These are phyloP conservation scores for Strobilomyces dryophilus DNA, from an alignment of 768 basidiomycete genomes.

Conservation along the genomic window DNA sequence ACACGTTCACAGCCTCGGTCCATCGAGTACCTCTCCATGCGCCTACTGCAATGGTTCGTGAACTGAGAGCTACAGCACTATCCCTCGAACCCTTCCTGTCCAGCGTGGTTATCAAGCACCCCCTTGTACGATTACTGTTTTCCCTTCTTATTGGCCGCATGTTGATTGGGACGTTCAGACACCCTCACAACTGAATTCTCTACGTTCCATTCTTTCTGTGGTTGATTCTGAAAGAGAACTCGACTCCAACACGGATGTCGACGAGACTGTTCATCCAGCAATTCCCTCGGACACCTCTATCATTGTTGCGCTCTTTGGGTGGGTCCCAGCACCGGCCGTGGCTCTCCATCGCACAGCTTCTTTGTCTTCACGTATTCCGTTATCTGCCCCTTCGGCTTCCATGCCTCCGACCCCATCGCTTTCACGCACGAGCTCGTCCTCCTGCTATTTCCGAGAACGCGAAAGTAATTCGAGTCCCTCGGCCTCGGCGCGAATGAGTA, in stretches of 20 bases:
- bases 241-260: conserved; percentile 8
- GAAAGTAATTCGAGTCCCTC: conserved; percentile 21
- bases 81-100: conserved; percentile 50
- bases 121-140: conserved; percentile 48
- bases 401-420: conserved; percentile 30
- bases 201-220: conserved; percentile 43
- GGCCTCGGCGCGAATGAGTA: conserved; percentile 18
- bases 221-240: conserved; percentile 29
- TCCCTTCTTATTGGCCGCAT: not conserved
- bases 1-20: conserved; percentile 46
- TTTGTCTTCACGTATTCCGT: conserved; percentile 24
- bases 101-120: conserved; percentile 62
- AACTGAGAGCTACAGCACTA: conserved; percentile 53
- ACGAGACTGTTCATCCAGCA: conserved; percentile 5
- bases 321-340: conserved; percentile 36
- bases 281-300: conserved; percentile 38
- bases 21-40: conserved; percentile 72
- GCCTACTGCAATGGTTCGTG: conserved; percentile 56
- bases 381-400: conserved; percentile 27
- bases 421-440: conserved; percentile 32
- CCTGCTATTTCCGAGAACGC: conserved; percentile 16
- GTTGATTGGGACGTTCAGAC: conserved; percentile 40
- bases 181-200: conserved; percentile 48
- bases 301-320: conserved; percentile 46
- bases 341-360: conserved; percentile 13